A percentile compares a stretch with the other conserved stretches of the same genome.
Evolutionary conservation across 495 filamentous ascomycete genomes (phyloP).

Genomic region (Penicillium arizonense): DNA sequence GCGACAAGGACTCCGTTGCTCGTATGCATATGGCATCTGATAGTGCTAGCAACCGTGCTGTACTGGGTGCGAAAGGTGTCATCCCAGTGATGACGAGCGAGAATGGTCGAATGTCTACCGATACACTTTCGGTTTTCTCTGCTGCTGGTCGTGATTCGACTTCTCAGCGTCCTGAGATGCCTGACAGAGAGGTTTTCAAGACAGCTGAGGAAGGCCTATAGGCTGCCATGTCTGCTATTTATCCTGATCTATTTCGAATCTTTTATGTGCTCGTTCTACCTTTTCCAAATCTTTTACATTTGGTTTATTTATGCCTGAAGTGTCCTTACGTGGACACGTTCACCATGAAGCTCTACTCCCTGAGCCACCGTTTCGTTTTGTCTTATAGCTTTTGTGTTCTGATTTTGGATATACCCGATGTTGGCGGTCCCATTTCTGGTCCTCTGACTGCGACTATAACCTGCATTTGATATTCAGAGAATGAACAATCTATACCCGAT

Average conservation of each 20-base stretch:
- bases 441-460: background rate
- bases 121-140: constrained; percentile 23
- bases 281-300: background rate
- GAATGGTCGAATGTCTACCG: constrained; percentile 24
- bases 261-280: background rate
- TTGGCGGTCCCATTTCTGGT: background rate
- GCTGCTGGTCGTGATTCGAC: constrained; percentile 9
- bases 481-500: constrained; percentile 2
- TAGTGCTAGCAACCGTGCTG: constrained; percentile 38
- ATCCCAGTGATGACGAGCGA: constrained; percentile 17
- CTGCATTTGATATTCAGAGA: background rate
- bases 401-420: constrained; percentile 18
- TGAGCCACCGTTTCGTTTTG: background rate
- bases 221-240: constrained; percentile 2
- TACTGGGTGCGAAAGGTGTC: constrained; percentile 32
- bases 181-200: constrained; percentile 28
- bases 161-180: constrained; percentile 28
- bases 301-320: background rate
- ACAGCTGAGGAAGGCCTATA: constrained; percentile 22
- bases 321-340: background rate
- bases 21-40: constrained; percentile 21
- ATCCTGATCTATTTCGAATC: background rate
- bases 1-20: constrained; percentile 27
- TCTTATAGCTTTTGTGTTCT: background rate
- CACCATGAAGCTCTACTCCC: background rate